phyloP scores from a whole-genome alignment of 805 yeast genomes.

The Myxozyma vanderwaltii region DNA sequence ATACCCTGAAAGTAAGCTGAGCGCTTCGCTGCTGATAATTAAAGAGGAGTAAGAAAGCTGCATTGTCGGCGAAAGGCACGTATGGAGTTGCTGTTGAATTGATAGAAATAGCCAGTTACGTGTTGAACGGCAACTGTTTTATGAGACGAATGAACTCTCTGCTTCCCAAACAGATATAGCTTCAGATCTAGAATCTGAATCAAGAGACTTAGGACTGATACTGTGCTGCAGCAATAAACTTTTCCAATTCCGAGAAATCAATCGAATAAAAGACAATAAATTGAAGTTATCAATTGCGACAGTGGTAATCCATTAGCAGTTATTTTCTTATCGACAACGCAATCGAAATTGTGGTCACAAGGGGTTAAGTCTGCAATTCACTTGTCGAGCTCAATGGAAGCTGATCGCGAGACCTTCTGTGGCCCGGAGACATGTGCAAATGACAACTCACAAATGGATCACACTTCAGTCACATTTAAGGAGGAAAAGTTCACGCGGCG shows the following conservation, averaged over 20 bases:
- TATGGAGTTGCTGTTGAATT: background rate
- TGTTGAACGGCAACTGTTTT: background rate
- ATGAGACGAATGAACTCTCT: too few species aligned
- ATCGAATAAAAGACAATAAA: too few species aligned
- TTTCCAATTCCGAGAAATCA: too few species aligned
- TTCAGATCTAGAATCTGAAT: too few species aligned
- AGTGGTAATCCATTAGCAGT: background rate
- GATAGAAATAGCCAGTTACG: background rate
- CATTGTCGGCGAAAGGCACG: background rate
- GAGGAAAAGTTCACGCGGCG: background rate
- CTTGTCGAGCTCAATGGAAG: background rate
- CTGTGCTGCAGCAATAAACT: too few species aligned
- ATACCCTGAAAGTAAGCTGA: slow-evolving; percentile 29
- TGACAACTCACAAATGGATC: background rate
- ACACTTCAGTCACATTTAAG: background rate
- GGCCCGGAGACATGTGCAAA: background rate
- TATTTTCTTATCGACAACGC: too few species aligned
- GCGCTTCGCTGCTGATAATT: slow-evolving; percentile 25
- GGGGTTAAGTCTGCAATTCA: background rate
- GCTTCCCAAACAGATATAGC: too few species aligned
- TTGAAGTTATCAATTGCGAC: background rate
- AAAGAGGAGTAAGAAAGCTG: slow-evolving; percentile 5
- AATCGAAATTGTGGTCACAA: background rate
- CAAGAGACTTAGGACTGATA: too few species aligned
- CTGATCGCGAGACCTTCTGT: background rate